These are phyloP conservation scores for Exsudoporus frostii DNA, from an alignment of 768 basidiomycete genomes.

Conservation along the genomic window DNA sequence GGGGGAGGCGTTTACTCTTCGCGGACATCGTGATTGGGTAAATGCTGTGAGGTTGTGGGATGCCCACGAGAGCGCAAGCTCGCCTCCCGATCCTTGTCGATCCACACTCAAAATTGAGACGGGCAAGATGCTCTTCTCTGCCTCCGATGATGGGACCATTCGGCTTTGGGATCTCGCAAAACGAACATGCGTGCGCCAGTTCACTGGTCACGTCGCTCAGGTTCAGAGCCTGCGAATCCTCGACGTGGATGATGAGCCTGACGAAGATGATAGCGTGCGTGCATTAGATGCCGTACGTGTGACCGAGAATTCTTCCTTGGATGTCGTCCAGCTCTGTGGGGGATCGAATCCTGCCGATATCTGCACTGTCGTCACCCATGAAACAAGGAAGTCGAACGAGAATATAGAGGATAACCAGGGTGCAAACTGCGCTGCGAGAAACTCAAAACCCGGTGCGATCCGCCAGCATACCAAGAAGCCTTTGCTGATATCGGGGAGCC, in stretches of 20 bases:
- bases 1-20: conserved; percentile 86
- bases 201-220: conserved; percentile 89
- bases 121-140: conserved; percentile 96
- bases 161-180: conserved; percentile 89
- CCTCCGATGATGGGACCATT: conserved; percentile 92
- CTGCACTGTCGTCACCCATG: conserved; percentile 32
- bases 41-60: conserved; percentile 96
- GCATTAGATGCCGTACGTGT: conserved; percentile 10
- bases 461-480: conserved; percentile 45
- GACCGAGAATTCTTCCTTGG: conserved; percentile 13
- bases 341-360: conserved; percentile 18
- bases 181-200: conserved; percentile 77
- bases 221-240: conserved; percentile 89
- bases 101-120: conserved; percentile 57
- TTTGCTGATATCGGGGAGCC: conserved; percentile 80
- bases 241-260: conserved; percentile 53
- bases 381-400: conserved; percentile 11
- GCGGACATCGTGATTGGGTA: conserved; percentile 95
- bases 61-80: conserved; percentile 19
- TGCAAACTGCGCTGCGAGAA: conserved; percentile 2
- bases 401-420: conserved; percentile 11
- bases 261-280: conserved; percentile 17
- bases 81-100: conserved; percentile 20
- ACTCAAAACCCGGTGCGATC: conserved; percentile 13
- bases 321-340: conserved; percentile 14